These are phyloP conservation scores for Termitomyces sp. DNA, from an alignment of 768 basidiomycete genomes.

Conservation along the genomic window DNA sequence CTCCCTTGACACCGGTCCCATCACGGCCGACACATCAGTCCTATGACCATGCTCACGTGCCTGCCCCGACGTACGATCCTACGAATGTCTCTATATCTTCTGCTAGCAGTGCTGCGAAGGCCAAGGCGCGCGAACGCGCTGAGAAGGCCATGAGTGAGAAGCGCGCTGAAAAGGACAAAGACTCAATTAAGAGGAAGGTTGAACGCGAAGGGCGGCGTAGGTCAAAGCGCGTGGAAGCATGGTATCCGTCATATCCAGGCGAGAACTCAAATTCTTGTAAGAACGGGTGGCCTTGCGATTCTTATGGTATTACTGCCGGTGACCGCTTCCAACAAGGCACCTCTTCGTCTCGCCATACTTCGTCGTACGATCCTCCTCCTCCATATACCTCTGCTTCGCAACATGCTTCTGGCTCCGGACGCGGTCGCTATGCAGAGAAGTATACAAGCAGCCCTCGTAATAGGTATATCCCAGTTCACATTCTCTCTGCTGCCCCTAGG, in stretches of 20 bases:
- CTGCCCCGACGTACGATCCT: conserved; percentile 14
- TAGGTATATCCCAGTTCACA: background rate
- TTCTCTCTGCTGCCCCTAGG: background rate
- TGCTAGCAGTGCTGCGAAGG: conserved; percentile 50
- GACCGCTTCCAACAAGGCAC: background rate
- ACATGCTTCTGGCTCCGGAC: conserved; percentile 4
- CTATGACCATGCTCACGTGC: conserved; percentile 13
- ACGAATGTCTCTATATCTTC: conserved; percentile 22
- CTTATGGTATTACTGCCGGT: background rate
- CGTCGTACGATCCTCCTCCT: conserved; percentile 8
- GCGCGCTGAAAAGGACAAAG: conserved; percentile 1
- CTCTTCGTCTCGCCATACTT: conserved; percentile 6
- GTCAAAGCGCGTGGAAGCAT: background rate
- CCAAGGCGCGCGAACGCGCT: conserved; percentile 24
- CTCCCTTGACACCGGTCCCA: conserved; percentile 3
- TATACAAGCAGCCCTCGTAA: background rate
- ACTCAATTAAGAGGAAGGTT: background rate
- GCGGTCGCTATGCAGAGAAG: conserved; percentile 1
- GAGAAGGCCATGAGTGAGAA: conserved; percentile 19
- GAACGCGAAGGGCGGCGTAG: conserved; percentile 4
- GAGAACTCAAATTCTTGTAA: conserved; percentile 1
- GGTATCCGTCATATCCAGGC: background rate
- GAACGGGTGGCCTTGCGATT: background rate
- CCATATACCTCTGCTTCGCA: conserved; percentile 9
- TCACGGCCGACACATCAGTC: conserved; percentile 3